Conservation (phyloP, 1,284 basidiomycete species). For the Gomphus sp. region DNA sequence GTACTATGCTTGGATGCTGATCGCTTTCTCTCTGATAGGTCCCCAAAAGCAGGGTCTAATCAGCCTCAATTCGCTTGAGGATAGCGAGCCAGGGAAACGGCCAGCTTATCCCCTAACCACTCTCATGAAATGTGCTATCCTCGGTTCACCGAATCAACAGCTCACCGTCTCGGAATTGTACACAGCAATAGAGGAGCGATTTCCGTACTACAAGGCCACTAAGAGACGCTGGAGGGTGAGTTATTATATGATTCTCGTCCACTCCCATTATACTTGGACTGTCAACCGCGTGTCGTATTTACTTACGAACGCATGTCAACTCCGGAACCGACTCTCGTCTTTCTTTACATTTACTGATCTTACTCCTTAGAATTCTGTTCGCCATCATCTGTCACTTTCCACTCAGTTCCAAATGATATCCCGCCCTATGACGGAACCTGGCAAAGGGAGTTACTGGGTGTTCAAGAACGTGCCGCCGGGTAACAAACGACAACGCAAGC, state of each 20-base stretch:
- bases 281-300: not conserved
- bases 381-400: conserved; percentile 86
- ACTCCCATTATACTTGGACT: not conserved
- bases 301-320: not conserved
- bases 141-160: conserved; percentile 44
- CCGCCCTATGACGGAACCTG: conserved; percentile 59
- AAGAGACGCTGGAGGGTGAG: conserved; percentile 60
- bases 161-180: conserved; percentile 64
- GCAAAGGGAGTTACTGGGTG: conserved; percentile 68
- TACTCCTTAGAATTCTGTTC: conserved; percentile 63
- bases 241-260: conserved; percentile 3
- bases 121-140: conserved; percentile 66
- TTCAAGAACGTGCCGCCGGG: conserved; percentile 53
- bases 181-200: conserved; percentile 43
- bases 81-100: conserved; percentile 39
- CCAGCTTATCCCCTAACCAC: conserved; percentile 49
- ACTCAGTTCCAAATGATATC: conserved; percentile 65
- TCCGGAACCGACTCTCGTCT: not conserved
- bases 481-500: conserved; percentile 53
- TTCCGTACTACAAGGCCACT: conserved; percentile 46
- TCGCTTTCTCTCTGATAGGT: not conserved
- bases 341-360: not conserved
- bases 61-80: conserved; percentile 28
- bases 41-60: not conserved
- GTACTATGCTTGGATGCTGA: not conserved